Evolutionary conservation across 2,329 filamentous ascomycete species (phyloP), one percentile per base, ranked within the genome.

Genomic region (Penicillium sp.): DNA sequence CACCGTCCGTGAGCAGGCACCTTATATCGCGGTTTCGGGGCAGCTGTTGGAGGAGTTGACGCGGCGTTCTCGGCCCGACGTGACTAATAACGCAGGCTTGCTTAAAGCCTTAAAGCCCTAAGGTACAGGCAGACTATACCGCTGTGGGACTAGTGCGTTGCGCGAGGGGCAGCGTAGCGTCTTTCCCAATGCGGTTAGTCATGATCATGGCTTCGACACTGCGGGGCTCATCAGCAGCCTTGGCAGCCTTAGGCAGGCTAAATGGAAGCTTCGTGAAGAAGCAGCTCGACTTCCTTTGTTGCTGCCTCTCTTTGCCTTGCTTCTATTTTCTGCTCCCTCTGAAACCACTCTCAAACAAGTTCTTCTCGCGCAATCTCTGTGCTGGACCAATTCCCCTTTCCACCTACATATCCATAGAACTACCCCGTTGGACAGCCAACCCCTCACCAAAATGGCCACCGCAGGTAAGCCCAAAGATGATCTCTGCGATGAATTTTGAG

Each of bases 231-330:
- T 1, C 7, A 42, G 18, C 3, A 35, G 20, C 18, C 42, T 18
- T 33, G 24, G 40, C 16, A 30, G 46, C 46, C 46, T 50, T 16
- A 58, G 56, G 52, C 52, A 57, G 50, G 42, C 35, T 21, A 47
- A 33, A 58, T 58, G 56, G 56, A 58, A 58, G 56, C 56, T 58
- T 58, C 56, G 45, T 58, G 56, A 58, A 58, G 56, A 35, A n/a
- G 33, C 24, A 43, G 33, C n/a, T 47, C 21, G 12, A 16, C n/a
- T 28, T 24, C n/a, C 14, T 26, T 24, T n/a, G 5, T 3, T 49
- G 46, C 16, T 48, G 20, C 21, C 47, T 40, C 28, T 11, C 14
- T 35, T 51, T 11, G 9, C 16, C 1, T 16, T 42, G 18, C 16
- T 20, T 26, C 33, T n/a, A 24, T 30, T 23, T 35, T 18, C 5